Base-by-base conservation (phyloP, 805 yeast genomes). In the Cyberlindnera xylosilytica region DNA sequence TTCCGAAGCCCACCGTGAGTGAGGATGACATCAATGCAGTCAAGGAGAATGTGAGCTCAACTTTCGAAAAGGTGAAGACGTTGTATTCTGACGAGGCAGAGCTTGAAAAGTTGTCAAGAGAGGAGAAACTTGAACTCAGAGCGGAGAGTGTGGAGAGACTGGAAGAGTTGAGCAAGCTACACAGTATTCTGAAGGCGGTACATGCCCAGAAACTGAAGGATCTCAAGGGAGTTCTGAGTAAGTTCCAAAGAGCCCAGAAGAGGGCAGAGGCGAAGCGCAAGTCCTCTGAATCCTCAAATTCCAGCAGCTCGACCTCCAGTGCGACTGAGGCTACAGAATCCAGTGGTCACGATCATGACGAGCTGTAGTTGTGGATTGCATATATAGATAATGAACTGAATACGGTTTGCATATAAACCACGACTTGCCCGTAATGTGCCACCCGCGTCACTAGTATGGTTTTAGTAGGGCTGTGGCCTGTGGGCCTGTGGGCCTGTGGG, bases 131-230 rank as follows among this genome's bases (percentile, higher is more conserved):
- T 32, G 58, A 60, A 30, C 26, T 64, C 10, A 63, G 63, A 39
- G 44, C 51, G 12, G 50, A 49, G 6, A 62, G 62, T 28, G 54
- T 62, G 16, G 37, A 46, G 3, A 42, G 53, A 6, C 41, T 53
- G 4, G 34, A 41, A 6, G 54, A 52, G 6, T 27, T 58, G 6
- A 40, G 41, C 13, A 41, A 49, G 6, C 41, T 53, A 4, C 44
- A 57, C 6, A 34, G 47, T 19, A 34, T 52, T 1, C 41, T 63
- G 12, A 44, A 48, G 13, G 30, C 49, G 9, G 45, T 53, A 17
- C 56, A 61, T 38, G 51, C 56, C 2, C 62, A 63, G 39, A 61
- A 64, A 38, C 40, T 60, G 33, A 63, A 58, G 24, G 69, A 63
- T 18, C 32, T 65, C 22, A 57, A 51, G 32, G 35, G 38, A 16